These are phyloP conservation scores for Saccharomyces jurei DNA, from an alignment of 805 yeast genomes.

Conservation along the genomic window DNA sequence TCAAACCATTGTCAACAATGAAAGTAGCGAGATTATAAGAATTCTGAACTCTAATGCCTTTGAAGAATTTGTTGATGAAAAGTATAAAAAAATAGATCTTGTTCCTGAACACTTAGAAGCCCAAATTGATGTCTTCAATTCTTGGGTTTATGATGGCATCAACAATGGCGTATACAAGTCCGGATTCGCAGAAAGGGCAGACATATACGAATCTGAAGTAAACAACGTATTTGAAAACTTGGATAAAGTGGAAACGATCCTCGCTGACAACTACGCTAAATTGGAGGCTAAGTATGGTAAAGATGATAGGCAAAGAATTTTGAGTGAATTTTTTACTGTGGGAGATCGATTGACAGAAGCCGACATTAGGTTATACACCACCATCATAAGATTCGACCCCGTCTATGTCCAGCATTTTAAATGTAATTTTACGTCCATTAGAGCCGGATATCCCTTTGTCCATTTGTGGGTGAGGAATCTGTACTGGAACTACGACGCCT, in stretches of 20 bases:
- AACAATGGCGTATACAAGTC: constrained; percentile 91
- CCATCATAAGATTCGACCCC: constrained; percentile 84
- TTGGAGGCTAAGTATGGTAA: constrained; percentile 12
- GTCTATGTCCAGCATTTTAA: constrained; percentile 94
- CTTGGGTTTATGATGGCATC: constrained; percentile 75
- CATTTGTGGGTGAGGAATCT: constrained; percentile 75
- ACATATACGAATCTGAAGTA: constrained; percentile 68
- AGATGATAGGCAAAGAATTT: constrained; percentile 10
- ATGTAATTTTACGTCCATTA: constrained; percentile 75
- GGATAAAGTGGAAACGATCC: constrained; percentile 59
- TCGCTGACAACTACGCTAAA: constrained; percentile 37
- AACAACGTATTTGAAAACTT: constrained; percentile 53
- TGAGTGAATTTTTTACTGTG: constrained; percentile 37
- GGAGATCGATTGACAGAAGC: constrained; percentile 79
- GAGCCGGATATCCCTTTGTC: constrained; percentile 68
- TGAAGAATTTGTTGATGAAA: constrained; percentile 39
- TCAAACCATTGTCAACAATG: constrained; percentile 82
- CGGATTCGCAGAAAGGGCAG: constrained; percentile 82
- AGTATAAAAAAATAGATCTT: constrained; percentile 45
- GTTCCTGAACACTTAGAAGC: constrained; percentile 49
- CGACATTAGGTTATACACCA: constrained; percentile 78
- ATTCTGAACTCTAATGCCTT: constrained; percentile 73
- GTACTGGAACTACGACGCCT: constrained; percentile 71
- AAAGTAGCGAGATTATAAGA: constrained; percentile 81
- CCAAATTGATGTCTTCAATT: constrained; percentile 69